A percentile compares a stretch with the other conserved stretches of the same genome.
phyloP scores from a whole-genome alignment of 2,329 filamentous ascomycete genomes.

The Apiospora sp. region DNA sequence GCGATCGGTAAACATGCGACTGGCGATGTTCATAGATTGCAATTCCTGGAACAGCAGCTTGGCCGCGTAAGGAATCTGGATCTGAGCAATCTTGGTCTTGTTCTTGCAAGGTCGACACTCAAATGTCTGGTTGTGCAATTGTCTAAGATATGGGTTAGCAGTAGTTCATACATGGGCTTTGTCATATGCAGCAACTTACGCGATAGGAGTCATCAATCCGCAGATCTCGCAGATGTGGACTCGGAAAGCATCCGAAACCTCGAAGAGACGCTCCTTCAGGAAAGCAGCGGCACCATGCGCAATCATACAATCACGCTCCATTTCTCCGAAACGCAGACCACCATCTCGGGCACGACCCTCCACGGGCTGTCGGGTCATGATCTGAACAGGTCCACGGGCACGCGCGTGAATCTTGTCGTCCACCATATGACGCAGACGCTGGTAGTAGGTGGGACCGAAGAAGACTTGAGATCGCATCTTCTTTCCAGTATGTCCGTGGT shows the following conservation, averaged over 20 bases:
- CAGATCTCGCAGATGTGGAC: slow-evolving; percentile 99
- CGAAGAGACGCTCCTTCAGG: slow-evolving; percentile 95
- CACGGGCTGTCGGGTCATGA: slow-evolving; percentile 95
- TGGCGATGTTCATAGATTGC: slow-evolving; percentile 97
- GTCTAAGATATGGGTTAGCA: slow-evolving; percentile 62
- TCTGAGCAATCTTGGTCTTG: slow-evolving; percentile 97
- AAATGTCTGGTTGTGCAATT: slow-evolving; percentile 93
- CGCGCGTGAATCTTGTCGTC: slow-evolving; percentile 99
- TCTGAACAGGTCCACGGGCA: slow-evolving; percentile 94
- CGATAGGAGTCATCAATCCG: slow-evolving; percentile 98
- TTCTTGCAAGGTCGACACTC: slow-evolving; percentile 98
- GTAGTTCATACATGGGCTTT: slow-evolving; percentile 1
- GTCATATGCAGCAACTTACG: slow-evolving; percentile 70
- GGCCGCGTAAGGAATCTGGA: slow-evolving; percentile 96
- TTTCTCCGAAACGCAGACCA: slow-evolving; percentile 99
- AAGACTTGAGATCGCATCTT: slow-evolving; percentile 96
- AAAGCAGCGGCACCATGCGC: slow-evolving; percentile 98
- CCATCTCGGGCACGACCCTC: slow-evolving; percentile 98
- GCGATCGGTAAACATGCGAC: slow-evolving; percentile 92
- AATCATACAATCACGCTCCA: slow-evolving; percentile 99
- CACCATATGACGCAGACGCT: slow-evolving; percentile 98
- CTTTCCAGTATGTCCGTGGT: slow-evolving; percentile 94
- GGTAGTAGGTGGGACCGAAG: slow-evolving; percentile 97
- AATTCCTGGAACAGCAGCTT: slow-evolving; percentile 99
- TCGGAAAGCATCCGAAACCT: slow-evolving; percentile 96